phyloP scores from a whole-genome alignment of 805 yeast species.

The Suhomyces sp. region DNA sequence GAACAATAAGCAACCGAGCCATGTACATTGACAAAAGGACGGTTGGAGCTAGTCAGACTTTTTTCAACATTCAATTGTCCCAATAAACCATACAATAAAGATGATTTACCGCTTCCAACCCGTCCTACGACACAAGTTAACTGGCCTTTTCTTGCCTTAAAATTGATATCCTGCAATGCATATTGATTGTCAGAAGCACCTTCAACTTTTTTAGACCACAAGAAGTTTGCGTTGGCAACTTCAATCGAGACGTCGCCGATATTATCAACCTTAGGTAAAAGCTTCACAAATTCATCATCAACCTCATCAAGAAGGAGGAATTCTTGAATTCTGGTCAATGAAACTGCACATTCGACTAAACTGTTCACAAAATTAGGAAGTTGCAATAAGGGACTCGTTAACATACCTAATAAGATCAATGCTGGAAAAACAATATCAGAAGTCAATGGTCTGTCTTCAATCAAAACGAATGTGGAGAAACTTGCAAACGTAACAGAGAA shows the following conservation, averaged over 20 bases:
- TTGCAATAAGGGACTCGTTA: constrained; percentile 57
- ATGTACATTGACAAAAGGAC: constrained; percentile 16
- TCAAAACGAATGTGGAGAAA: constrained; percentile 20
- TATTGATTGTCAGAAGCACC: constrained; percentile 4
- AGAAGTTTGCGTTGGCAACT: constrained; percentile 18
- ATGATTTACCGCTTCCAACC: constrained; percentile 28
- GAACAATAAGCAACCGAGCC: constrained; percentile 29
- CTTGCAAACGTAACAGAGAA: constrained; percentile 23
- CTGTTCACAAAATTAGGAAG: constrained; percentile 59
- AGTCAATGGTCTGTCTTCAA: constrained; percentile 17
- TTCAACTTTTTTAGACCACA: constrained; percentile 19
- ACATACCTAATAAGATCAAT: constrained; percentile 30
- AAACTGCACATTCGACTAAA: constrained; percentile 58
- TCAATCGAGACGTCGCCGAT: constrained; percentile 18
- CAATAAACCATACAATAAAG: constrained; percentile 23
- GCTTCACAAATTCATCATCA: constrained; percentile 11
- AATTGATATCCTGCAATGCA: constrained; percentile 21
- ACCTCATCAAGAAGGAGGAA: constrained; percentile 38
- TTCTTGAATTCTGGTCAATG: constrained; percentile 51
- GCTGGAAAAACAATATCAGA: constrained; percentile 31
- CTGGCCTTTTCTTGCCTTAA: constrained; percentile 24
- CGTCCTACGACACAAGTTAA: constrained; percentile 26
- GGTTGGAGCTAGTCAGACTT: constrained; percentile 2
- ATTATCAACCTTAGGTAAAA: constrained; percentile 1
- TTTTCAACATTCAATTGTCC: constrained; percentile 18